A percentile compares a stretch with the other conserved stretches of the same genome.
phyloP scores from a whole-genome alignment of 1,139 yeast genomes.

The Wickerhamomyces sp. region DNA sequence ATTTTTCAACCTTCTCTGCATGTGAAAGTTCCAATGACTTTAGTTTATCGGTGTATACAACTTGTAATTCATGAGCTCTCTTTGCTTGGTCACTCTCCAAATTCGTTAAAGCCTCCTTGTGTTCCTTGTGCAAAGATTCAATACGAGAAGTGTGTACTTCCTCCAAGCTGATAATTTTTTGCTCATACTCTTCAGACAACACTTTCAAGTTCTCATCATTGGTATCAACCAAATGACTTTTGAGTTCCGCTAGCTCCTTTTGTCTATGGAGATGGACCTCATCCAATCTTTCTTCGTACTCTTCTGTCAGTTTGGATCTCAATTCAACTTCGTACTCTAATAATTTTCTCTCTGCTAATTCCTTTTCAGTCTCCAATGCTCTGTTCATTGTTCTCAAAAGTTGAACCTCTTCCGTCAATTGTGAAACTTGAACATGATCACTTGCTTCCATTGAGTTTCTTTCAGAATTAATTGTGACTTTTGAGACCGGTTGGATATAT shows the following conservation, averaged over 20 bases:
- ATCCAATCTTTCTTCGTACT: conserved; percentile 28
- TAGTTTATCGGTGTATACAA: background rate
- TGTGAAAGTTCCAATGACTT: background rate
- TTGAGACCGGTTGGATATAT: conserved; percentile 23
- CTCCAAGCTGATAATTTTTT: conserved; percentile 1
- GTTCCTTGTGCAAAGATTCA: too few relatives aligned
- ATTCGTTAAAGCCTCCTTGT: too few relatives aligned
- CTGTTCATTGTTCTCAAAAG: conserved; percentile 9
- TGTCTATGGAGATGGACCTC: conserved; percentile 24
- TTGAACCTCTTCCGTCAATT: conserved; percentile 14
- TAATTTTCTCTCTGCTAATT: conserved; percentile 16
- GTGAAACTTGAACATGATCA: conserved; percentile 5
- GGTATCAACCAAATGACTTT: conserved; percentile 15
- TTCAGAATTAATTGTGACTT: conserved; percentile 16
- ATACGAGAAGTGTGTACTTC: too few relatives aligned
- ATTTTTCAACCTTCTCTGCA: conserved; percentile 3
- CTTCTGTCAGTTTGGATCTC: conserved; percentile 28
- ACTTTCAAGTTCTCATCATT: conserved; percentile 18
- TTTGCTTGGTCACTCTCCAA: background rate
- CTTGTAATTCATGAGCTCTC: background rate
- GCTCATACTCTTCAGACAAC: conserved; percentile 21
- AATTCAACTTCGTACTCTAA: conserved; percentile 26
- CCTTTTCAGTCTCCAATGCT: conserved; percentile 22
- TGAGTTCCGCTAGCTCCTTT: conserved; percentile 23
- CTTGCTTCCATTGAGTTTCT: conserved; percentile 15